Base-by-base conservation (phyloP, 2,329 filamentous ascomycete genomes). In the Fusarium tupiense region DNA sequence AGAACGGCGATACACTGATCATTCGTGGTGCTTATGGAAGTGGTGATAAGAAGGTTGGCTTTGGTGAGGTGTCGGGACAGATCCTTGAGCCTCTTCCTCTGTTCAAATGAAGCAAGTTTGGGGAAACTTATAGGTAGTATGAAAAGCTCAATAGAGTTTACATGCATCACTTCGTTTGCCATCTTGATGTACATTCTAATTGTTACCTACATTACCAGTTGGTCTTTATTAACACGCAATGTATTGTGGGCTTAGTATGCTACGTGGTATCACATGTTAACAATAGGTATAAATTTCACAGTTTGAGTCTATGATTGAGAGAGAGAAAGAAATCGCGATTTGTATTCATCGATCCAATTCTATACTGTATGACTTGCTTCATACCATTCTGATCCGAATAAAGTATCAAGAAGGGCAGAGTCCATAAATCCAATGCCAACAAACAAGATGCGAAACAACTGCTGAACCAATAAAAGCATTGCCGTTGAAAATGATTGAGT, bases 1-100 rank as follows among this genome's bases (percentile, higher is more conserved):
- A 93, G 76, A 93, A 96, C 76, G 93, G 93, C 0, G 94, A 96
- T 79, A 90, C 89, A 6, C 81, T 95, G 19, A 87, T 87, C 3
- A 86, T 96, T 44, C 87, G 88, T 2, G 94, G 94, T 3, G 87
- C 88, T 13, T 92, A 90, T 76, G 92, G 91, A 2, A 87, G 90
- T 63, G 89, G 91, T 37, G 90, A 90, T 6, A 87, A 84, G n/a
- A 85, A 91, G 60, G 91, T 96, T 33, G 94, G 94, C 0, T 96
- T 96, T 81, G 93, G 94, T 5, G 89, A 94, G 72, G 94, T 92
- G 73, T 84, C 85, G 26, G 93, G 92, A 20, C 89, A 81, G 43
- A 91, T 95, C 24, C 68, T 79, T 31, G 76, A 80, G 1, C 75
- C 82, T 2, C 66, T 82, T 50, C 76, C 78, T 19, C 63, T 83